Conservation (phyloP, 768 basidiomycete genomes). For the Tylopilus sp. region DNA sequence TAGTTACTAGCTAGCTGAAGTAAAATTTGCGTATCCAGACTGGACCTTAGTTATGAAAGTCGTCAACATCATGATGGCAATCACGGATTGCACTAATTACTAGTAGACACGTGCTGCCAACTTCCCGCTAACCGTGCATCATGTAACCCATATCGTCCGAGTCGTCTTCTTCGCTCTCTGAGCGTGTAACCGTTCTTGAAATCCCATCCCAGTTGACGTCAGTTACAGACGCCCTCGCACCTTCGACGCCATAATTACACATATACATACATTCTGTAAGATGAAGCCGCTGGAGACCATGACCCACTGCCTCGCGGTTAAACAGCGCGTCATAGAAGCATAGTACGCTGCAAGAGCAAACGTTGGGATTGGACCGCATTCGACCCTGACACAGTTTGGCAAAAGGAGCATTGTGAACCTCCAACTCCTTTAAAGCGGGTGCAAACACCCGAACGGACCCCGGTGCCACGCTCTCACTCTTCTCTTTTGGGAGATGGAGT, state of each 20-base stretch:
- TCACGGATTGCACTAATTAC: too few species aligned
- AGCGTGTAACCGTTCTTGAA: neutral
- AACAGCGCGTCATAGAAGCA: conserved; percentile 19
- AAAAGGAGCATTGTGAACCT: conserved; percentile 9
- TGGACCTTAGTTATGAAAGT: too few species aligned
- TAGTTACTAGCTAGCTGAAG: too few species aligned
- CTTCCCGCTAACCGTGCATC: neutral
- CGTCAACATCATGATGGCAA: too few species aligned
- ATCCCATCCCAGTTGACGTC: conserved; percentile 20
- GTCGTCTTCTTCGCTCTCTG: conserved; percentile 1
- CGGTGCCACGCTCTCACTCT: neutral
- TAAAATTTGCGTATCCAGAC: too few species aligned
- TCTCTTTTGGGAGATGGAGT: neutral
- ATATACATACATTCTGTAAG: conserved; percentile 13
- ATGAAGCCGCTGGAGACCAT: conserved; percentile 10
- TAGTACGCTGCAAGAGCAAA: conserved; percentile 3
- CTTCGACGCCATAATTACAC: neutral
- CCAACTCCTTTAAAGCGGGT: conserved; percentile 14
- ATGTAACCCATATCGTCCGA: neutral
- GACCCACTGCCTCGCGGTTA: conserved; percentile 8
- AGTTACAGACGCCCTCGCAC: conserved; percentile 4
- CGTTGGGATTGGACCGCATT: neutral
- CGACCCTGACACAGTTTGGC: conserved; percentile 2
- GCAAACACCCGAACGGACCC: conserved; percentile 12
- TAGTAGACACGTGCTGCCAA: too few species aligned